Evolutionary conservation across 805 yeast species (phyloP).

Genomic region (Suhomyces prunicola): DNA sequence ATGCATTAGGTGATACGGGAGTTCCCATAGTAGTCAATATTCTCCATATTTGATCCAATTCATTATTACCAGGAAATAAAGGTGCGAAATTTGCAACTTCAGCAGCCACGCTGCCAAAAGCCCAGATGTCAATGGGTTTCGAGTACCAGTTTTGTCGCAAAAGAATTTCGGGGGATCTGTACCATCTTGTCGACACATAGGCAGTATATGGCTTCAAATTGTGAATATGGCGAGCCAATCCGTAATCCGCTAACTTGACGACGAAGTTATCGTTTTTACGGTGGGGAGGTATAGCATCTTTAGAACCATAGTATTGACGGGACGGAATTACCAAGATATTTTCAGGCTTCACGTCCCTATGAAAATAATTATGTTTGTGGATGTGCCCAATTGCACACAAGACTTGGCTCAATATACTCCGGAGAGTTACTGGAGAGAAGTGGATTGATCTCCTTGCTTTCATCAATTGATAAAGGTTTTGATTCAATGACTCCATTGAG

Average conservation of each 20-base stretch:
- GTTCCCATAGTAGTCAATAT: conserved; percentile 70
- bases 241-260: conserved; percentile 77
- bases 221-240: conserved; percentile 61
- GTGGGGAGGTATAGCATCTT: conserved; percentile 36
- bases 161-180: conserved; percentile 77
- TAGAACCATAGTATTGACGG: conserved; percentile 48
- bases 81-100: conserved; percentile 74
- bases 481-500: conserved; percentile 86
- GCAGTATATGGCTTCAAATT: conserved; percentile 61
- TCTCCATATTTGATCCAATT: conserved; percentile 72
- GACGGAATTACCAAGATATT: conserved; percentile 72
- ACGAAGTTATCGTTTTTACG: conserved; percentile 48
- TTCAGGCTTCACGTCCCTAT: conserved; percentile 93
- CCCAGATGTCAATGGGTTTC: conserved; percentile 79
- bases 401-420: conserved; percentile 67
- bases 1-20: conserved; percentile 43
- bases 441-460: conserved; percentile 50
- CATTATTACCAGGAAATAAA: conserved; percentile 78
- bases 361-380: conserved; percentile 66
- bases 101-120: conserved; percentile 75
- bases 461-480: conserved; percentile 76
- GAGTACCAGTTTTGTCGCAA: conserved; percentile 62
- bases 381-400: conserved; percentile 79
- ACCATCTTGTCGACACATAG: conserved; percentile 84
- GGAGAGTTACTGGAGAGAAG: conserved; percentile 58